Percentiles rank a stretch among this genome's conserved stretches.
phyloP scores from a whole-genome alignment of 768 basidiomycete genomes.

The Russula griseocarnosa region DNA sequence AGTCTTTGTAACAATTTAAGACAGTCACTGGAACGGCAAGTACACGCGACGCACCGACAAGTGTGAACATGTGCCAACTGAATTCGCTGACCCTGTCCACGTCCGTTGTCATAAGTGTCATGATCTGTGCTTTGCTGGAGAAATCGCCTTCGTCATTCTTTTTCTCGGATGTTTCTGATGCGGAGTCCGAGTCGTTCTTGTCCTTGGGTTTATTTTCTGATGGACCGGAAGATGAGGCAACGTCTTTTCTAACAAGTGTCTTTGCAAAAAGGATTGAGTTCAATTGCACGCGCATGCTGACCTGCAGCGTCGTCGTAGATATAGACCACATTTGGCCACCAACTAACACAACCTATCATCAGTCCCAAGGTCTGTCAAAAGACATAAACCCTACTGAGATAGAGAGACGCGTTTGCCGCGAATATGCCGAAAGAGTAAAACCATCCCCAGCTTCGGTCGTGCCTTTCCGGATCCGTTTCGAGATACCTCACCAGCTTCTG shows the following conservation, averaged over 20 bases:
- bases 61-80: slow-evolving; percentile 68
- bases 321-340: slow-evolving; percentile 70
- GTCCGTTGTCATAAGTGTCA: slow-evolving; percentile 95
- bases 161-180: slow-evolving; percentile 43
- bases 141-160: slow-evolving; percentile 51
- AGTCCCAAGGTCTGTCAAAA: slow-evolving; percentile 8
- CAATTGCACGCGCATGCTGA: slow-evolving; percentile 66
- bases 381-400: slow-evolving; percentile 40
- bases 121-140: slow-evolving; percentile 67
- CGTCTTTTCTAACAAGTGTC: slow-evolving; percentile 80
- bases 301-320: slow-evolving; percentile 65
- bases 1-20: slow-evolving; percentile 46
- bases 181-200: slow-evolving; percentile 22
- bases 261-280: slow-evolving; percentile 85
- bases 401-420: slow-evolving; percentile 41
- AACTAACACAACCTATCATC: slow-evolving; percentile 37
- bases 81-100: slow-evolving; percentile 88
- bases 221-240: slow-evolving; percentile 56
- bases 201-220: slow-evolving; percentile 31
- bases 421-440: slow-evolving; percentile 56
- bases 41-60: slow-evolving; percentile 51
- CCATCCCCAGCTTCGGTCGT: slow-evolving; percentile 68
- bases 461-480: slow-evolving; percentile 55
- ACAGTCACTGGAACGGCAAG: not conserved
- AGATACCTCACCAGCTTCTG: slow-evolving; percentile 58